Conservation (phyloP, 2,329 filamentous ascomycete genomes). For the Scleromitrula shiraiana region DNA sequence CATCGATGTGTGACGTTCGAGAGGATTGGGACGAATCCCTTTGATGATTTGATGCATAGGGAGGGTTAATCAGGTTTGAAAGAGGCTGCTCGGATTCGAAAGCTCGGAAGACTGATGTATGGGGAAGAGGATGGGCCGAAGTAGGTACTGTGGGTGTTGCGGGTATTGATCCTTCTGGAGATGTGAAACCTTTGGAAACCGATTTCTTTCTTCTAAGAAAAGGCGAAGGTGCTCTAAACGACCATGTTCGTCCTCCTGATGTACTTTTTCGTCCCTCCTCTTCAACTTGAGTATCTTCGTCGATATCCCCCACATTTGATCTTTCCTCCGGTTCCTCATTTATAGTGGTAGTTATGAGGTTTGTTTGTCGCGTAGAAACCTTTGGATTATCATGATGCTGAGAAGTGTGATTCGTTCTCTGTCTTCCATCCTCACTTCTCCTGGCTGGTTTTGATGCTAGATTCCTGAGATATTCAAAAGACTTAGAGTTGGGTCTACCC, state of each 20-base stretch:
- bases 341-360: background rate
- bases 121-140: background rate
- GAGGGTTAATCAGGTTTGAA: background rate
- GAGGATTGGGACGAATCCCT: background rate
- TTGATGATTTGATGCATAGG: background rate
- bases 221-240: background rate
- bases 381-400: too few relatives aligned
- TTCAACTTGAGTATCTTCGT: too few relatives aligned
- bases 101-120: background rate
- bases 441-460: too few relatives aligned
- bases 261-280: background rate
- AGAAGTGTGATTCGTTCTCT: too few relatives aligned
- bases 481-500: too few relatives aligned
- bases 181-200: background rate
- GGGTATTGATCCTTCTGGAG: background rate
- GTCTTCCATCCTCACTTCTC: too few relatives aligned
- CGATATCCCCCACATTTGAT: background rate
- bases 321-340: background rate
- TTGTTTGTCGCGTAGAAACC: too few relatives aligned
- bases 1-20: slow-evolving; percentile 36
- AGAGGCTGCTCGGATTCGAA: background rate
- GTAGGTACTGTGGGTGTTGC: background rate
- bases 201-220: background rate
- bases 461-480: too few relatives aligned
- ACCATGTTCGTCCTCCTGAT: background rate